Evolutionary conservation across 176 grass and related monocot species (phyloP), one percentile per base, ranked within the genome.

Genomic region (Oryza coarctata): DNA sequence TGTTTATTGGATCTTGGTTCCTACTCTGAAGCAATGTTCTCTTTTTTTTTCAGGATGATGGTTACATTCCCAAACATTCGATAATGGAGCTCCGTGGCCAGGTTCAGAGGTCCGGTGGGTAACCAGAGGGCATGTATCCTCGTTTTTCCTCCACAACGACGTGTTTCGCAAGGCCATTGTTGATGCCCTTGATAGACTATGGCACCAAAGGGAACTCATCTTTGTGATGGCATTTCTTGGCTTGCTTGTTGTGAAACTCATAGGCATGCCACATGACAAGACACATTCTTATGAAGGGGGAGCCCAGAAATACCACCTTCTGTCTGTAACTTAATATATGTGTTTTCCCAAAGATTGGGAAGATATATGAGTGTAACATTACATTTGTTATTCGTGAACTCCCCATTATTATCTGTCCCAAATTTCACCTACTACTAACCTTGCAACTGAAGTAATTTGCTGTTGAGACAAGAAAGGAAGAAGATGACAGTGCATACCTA

Each of bases 41-140:
- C 65, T 76, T 58, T 43, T 70, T 70, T 77, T 80, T 85, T 65
- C 85, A 95, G 96, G 96, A 98, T 75, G 96, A 95, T 7, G 96
- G 92, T 38, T 98, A 98, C 70, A 98, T 98, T 77, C 93, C 88
- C 4, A 93, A 83, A 82, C 92, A 98, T 89, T 98, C 95, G 15
- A 82, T 98, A 31, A 66, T 95, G 77, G 85, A 99, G 85, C 92
- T 99, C 45, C 93, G 66, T 95, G 96, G 83, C 96, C 91, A 1
- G 93, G 93, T 13, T 99, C 93, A 13, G 93, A 99, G 82, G 91
- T 95, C 29, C 87, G 96, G 65, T 92, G 93, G 96, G 96, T 99
- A 27, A 95, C 88, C 0, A 89, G 96, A 5, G 96, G 96, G 26
- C 96, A 95, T 0, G 91, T 99, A 28, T 99, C 96, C 7, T 99